A percentile compares a stretch with the other conserved stretches of the same genome.
These are phyloP conservation scores for Thalia dealbata DNA, from an alignment of 176 grass and related monocot species.

Conservation along the genomic window DNA sequence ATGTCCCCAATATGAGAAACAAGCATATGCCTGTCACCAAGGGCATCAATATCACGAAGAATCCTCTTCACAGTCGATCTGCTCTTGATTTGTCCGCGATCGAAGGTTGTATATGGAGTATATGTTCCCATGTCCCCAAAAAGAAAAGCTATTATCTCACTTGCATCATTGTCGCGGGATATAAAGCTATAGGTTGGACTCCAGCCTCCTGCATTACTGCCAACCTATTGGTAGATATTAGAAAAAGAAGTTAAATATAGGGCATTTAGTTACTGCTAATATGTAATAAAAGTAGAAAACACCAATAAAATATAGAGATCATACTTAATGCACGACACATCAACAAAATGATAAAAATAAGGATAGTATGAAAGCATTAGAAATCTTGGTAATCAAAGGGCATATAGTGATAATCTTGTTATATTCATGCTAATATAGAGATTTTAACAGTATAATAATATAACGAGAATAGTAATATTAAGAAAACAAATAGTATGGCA, in stretches of 20 bases:
- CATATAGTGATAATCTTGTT: not conserved
- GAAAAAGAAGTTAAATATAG: not conserved
- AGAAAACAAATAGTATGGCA: too few species aligned
- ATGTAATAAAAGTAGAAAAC: not conserved
- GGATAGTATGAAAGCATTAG: not conserved
- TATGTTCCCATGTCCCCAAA: slow-evolving; percentile 93
- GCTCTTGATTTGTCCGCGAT: slow-evolving; percentile 63
- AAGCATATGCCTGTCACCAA: too few species aligned
- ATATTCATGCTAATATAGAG: not conserved
- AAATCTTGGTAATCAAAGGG: not conserved
- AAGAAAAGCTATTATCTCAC: slow-evolving; percentile 62
- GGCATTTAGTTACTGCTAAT: not conserved
- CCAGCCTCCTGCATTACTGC: slow-evolving; percentile 69
- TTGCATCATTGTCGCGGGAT: slow-evolving; percentile 66
- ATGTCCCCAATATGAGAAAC: too few species aligned
- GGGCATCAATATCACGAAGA: slow-evolving; percentile 63
- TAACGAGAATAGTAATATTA: too few species aligned
- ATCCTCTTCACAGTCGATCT: slow-evolving; percentile 76
- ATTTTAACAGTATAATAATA: not conserved
- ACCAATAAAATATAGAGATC: too few species aligned
- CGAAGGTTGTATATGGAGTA: slow-evolving; percentile 68
- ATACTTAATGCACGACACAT: not conserved
- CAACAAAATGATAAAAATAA: not conserved
- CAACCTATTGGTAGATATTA: slow-evolving; percentile 47
- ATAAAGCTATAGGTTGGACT: slow-evolving; percentile 63